Conservation (phyloP, 1,139 yeast genomes). For the Saccharomycopsis hybrid region DNA sequence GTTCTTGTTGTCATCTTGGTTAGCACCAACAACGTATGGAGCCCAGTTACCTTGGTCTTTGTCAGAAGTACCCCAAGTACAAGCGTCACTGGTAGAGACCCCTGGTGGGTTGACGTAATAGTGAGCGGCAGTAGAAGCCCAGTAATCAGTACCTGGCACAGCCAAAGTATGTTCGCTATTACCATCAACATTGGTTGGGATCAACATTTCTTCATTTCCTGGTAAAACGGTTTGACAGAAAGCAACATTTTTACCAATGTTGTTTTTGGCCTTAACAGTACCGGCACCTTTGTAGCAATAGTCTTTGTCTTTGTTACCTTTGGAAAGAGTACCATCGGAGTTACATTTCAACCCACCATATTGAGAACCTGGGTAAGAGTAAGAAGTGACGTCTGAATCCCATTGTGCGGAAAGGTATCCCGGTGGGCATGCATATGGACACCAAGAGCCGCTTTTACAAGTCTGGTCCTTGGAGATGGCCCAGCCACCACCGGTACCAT, state of each 20-base stretch:
- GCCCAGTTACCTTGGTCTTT: slow-evolving; percentile 84
- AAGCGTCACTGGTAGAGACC: slow-evolving; percentile 65
- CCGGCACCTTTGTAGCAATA: slow-evolving; percentile 78
- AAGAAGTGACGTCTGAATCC: slow-evolving; percentile 55
- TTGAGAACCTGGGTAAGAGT: slow-evolving; percentile 64
- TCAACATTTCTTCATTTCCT: slow-evolving; percentile 90
- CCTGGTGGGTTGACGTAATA: slow-evolving; percentile 87
- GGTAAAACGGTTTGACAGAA: slow-evolving; percentile 92
- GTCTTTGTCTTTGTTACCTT: slow-evolving; percentile 50
- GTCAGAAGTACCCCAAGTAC: slow-evolving; percentile 72
- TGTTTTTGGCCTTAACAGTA: slow-evolving; percentile 56
- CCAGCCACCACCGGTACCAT: slow-evolving; percentile 71
- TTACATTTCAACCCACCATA: slow-evolving; percentile 80
- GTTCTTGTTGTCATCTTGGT: slow-evolving; percentile 58
- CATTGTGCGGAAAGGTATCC: slow-evolving; percentile 78
- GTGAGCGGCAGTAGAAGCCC: slow-evolving; percentile 79
- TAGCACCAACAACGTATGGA: slow-evolving; percentile 89
- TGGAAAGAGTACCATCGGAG: slow-evolving; percentile 57
- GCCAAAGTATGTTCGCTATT: slow-evolving; percentile 51
- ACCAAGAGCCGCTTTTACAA: slow-evolving; percentile 69
- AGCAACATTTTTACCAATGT: slow-evolving; percentile 49
- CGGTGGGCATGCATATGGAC: slow-evolving; percentile 86
- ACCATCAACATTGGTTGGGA: slow-evolving; percentile 62
- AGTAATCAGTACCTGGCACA: slow-evolving; percentile 74
- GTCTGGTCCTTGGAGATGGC: slow-evolving; percentile 75